These are phyloP conservation scores for Daedaleopsis nitida DNA, from an alignment of 768 basidiomycete genomes.

Conservation along the genomic window DNA sequence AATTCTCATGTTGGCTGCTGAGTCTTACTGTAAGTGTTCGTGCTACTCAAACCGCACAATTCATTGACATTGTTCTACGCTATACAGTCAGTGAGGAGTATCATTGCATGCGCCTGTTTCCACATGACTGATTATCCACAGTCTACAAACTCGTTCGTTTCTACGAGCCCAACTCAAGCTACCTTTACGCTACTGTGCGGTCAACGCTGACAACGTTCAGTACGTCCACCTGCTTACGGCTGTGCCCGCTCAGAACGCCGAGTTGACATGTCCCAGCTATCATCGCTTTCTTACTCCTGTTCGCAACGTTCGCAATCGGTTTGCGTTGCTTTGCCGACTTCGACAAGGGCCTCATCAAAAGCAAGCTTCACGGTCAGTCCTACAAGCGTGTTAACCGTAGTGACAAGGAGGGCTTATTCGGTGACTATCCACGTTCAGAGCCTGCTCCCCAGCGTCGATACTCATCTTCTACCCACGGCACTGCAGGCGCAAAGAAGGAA, in stretches of 20 bases:
- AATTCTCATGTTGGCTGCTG: constrained; percentile 75
- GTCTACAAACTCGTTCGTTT: constrained; percentile 88
- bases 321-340: constrained; percentile 82
- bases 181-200: constrained; percentile 69
- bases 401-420: constrained; percentile 34
- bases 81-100: constrained; percentile 26
- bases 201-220: constrained; percentile 83
- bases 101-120: neutral
- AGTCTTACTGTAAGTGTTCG: constrained; percentile 67
- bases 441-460: constrained; percentile 49
- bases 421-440: constrained; percentile 47
- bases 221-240: constrained; percentile 42
- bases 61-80: constrained; percentile 2
- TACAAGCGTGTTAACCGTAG: constrained; percentile 34
- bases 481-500: constrained; percentile 42
- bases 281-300: constrained; percentile 71
- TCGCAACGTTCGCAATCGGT: constrained; percentile 75
- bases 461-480: constrained; percentile 31
- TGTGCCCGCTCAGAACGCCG: neutral
- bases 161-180: constrained; percentile 60
- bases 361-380: constrained; percentile 76
- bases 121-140: constrained; percentile 27
- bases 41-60: constrained; percentile 1
- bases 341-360: constrained; percentile 70
- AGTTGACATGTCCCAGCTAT: constrained; percentile 51